Conservation (phyloP, 768 basidiomycete genomes). For the Cystofilobasidium macerans region DNA sequence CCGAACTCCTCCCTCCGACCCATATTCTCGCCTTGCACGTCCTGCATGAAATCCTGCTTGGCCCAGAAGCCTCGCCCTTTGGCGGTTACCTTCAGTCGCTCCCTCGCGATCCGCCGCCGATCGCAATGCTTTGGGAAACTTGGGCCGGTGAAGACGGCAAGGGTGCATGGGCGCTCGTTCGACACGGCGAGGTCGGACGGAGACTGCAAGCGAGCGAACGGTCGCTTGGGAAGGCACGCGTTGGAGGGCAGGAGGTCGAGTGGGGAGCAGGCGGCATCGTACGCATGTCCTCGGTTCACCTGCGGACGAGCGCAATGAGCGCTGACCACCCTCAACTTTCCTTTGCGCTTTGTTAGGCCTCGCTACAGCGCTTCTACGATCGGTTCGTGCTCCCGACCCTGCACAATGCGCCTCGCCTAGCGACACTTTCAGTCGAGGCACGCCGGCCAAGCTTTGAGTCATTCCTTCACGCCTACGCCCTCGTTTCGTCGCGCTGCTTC, state of each 20-base stretch:
- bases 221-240: not conserved
- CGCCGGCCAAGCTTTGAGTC: conserved; percentile 29
- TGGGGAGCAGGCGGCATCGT: conserved; percentile 13
- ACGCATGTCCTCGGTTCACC: not conserved
- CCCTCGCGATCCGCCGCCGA: conserved; percentile 31
- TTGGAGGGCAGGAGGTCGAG: not conserved
- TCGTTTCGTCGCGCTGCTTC: conserved; percentile 75
- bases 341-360: conserved; percentile 8
- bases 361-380: conserved; percentile 18
- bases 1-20: conserved; percentile 9
- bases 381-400: not conserved
- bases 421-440: conserved; percentile 23
- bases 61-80: conserved; percentile 27
- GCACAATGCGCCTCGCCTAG: conserved; percentile 20
- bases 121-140: conserved; percentile 38
- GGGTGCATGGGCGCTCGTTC: conserved; percentile 31
- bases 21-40: conserved; percentile 19
- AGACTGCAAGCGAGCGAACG: conserved; percentile 14
- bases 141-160: conserved; percentile 30
- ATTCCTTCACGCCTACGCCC: conserved; percentile 50
- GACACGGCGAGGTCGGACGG: conserved; percentile 33
- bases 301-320: conserved; percentile 9
- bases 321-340: not conserved
- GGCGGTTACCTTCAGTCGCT: conserved; percentile 38
- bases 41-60: conserved; percentile 16